Conservation (phyloP, 345 rosid genomes). For the Firmiana major region DNA sequence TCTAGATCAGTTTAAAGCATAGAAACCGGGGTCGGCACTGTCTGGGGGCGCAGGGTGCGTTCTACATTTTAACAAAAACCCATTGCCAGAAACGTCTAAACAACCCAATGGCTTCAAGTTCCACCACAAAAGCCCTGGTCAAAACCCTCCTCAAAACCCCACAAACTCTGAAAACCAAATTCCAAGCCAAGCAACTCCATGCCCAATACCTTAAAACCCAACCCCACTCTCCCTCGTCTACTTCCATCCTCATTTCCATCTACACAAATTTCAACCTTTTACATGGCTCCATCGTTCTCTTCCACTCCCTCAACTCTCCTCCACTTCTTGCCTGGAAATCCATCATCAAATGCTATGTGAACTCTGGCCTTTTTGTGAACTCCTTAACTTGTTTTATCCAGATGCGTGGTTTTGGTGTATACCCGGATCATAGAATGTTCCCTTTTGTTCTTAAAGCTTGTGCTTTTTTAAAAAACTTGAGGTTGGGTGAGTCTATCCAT, state of each 20-base stretch:
- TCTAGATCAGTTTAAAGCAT: too few relatives aligned
- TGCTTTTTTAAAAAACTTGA: constrained; percentile 46
- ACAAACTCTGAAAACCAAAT: constrained; percentile 28
- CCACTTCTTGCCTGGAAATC: constrained; percentile 72
- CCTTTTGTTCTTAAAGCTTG: constrained; percentile 73
- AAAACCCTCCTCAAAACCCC: constrained; percentile 40
- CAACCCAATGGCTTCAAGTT: constrained; percentile 26
- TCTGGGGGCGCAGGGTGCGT: not conserved
- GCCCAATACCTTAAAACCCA: constrained; percentile 57
- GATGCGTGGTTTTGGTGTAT: constrained; percentile 56
- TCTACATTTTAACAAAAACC: not conserved
- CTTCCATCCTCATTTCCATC: constrained; percentile 50
- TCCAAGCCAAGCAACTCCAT: constrained; percentile 65
- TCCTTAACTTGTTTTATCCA: constrained; percentile 45
- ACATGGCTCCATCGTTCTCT: constrained; percentile 43
- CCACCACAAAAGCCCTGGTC: constrained; percentile 27
- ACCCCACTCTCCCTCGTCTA: constrained; percentile 30
- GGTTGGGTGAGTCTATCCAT: constrained; percentile 73
- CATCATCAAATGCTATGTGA: constrained; percentile 57
- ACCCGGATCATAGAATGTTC: constrained; percentile 62
- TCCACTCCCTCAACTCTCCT: constrained; percentile 49
- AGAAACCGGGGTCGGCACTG: not conserved
- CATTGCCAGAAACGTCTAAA: not conserved
- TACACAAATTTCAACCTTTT: constrained; percentile 59
- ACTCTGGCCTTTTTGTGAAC: constrained; percentile 36